Evolutionary conservation across 2,329 filamentous ascomycete species (phyloP).

Genomic region (Aspergillus tamarii): DNA sequence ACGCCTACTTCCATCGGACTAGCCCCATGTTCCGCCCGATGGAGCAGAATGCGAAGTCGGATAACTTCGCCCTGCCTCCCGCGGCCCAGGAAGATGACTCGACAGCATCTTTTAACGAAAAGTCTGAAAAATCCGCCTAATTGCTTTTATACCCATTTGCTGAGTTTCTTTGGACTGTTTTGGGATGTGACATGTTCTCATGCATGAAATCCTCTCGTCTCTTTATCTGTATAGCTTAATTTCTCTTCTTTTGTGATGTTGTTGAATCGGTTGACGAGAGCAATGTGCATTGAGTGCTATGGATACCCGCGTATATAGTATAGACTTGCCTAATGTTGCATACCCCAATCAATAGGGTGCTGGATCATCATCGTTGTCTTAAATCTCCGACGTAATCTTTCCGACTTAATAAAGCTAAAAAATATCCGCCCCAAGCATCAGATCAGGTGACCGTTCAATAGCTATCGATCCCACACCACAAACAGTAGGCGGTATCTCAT

Average conservation of each 20-base stretch:
- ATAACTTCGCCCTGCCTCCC: conserved; percentile 39
- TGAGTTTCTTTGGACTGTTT: conserved; percentile 9
- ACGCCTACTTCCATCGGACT: conserved; percentile 59
- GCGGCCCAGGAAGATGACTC: conserved; percentile 34
- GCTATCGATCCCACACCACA: background rate
- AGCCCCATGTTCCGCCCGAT: conserved; percentile 46
- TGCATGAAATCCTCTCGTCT: conserved; percentile 14
- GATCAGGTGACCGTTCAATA: background rate
- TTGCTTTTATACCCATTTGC: conserved; percentile 16
- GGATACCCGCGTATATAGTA: background rate
- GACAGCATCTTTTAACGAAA: conserved; percentile 28
- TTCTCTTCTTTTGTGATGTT: background rate
- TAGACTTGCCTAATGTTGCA: conserved; percentile 3
- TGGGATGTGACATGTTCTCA: conserved; percentile 8
- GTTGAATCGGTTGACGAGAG: background rate
- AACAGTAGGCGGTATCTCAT: conserved; percentile 1
- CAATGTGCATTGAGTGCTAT: conserved; percentile 2
- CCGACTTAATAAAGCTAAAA: background rate
- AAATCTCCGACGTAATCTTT: background rate
- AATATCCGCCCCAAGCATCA: background rate
- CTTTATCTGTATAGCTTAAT: conserved; percentile 7
- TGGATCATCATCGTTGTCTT: background rate
- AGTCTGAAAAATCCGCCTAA: conserved; percentile 21
- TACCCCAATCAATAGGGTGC: background rate
- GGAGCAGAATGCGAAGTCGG: conserved; percentile 36